Evolutionary conservation across 176 grass and related monocot genomes (phyloP).

Genomic region (Oryza longistaminata): DNA sequence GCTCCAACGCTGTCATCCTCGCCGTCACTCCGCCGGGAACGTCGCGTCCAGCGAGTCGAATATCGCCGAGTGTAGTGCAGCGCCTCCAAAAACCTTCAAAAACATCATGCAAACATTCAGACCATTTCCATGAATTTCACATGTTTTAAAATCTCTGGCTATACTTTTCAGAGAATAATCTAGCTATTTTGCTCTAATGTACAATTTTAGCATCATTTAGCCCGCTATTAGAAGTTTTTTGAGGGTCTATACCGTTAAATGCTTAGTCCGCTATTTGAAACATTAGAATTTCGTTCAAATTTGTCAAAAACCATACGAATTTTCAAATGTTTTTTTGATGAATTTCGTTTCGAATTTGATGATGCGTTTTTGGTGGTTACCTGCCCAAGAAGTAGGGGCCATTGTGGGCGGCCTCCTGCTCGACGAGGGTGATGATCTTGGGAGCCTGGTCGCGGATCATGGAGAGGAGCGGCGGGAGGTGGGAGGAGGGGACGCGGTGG

Average conservation of each 20-base stretch:
- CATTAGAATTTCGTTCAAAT: too few relatives aligned
- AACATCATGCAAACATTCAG: too few relatives aligned
- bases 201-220: too few relatives aligned
- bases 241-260: too few relatives aligned
- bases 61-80: conserved; percentile 88
- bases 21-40: conserved; percentile 42
- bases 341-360: neutral
- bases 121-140: too few relatives aligned
- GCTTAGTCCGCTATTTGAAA: too few relatives aligned
- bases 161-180: too few relatives aligned
- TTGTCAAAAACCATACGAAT: too few relatives aligned
- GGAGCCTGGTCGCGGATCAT: conserved; percentile 64
- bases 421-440: conserved; percentile 80
- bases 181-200: too few relatives aligned
- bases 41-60: conserved; percentile 86
- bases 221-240: too few relatives aligned
- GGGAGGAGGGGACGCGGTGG: conserved; percentile 55
- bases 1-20: conserved; percentile 65
- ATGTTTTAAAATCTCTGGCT: too few relatives aligned
- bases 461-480: conserved; percentile 53
- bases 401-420: conserved; percentile 89
- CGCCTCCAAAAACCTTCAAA: conserved; percentile 71
- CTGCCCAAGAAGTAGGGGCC: conserved; percentile 69
- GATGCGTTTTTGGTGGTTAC: neutral
- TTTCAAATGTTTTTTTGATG: neutral